These are phyloP conservation scores for Xylaria longipes DNA, from an alignment of 495 filamentous ascomycete species.

Conservation along the genomic window DNA sequence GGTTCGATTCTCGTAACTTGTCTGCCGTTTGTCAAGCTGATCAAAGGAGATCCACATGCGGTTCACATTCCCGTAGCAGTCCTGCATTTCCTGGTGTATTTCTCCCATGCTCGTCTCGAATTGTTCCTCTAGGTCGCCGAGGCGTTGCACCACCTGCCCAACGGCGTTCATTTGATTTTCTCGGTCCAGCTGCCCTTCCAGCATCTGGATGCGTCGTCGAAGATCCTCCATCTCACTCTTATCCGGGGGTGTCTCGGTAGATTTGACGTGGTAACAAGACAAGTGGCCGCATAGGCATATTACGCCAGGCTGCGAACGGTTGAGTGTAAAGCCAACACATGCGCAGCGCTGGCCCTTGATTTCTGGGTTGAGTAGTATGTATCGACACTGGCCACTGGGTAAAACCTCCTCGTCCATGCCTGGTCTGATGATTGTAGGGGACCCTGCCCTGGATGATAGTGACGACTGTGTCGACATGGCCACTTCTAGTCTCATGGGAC, in stretches of 20 bases:
- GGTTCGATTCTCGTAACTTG: constrained; percentile 53
- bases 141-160: constrained; percentile 45
- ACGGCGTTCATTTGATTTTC: constrained; percentile 47
- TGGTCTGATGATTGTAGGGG: constrained; percentile 9
- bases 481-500: constrained; percentile 5
- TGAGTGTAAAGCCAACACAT: constrained; percentile 61
- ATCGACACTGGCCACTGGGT: constrained; percentile 61
- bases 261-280: constrained; percentile 59
- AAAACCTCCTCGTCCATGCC: constrained; percentile 48
- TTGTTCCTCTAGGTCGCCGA: constrained; percentile 58
- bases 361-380: constrained; percentile 60
- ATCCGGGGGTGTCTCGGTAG: constrained; percentile 46
- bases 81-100: constrained; percentile 55
- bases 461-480: constrained; percentile 36
- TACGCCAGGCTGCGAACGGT: constrained; percentile 55
- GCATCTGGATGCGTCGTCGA: constrained; percentile 51
- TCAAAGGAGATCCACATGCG: constrained; percentile 58
- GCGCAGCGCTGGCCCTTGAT: constrained; percentile 62
- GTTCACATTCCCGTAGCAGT: constrained; percentile 56
- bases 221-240: constrained; percentile 55
- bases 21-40: constrained; percentile 49
- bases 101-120: constrained; percentile 58
- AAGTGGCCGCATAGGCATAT: constrained; percentile 62
- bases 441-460: constrained; percentile 30
- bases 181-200: constrained; percentile 55